Evolutionary conservation across 2,329 filamentous ascomycete genomes (phyloP), one percentile per base, ranked within the genome.

Genomic region (Monosporascus ibericus): DNA sequence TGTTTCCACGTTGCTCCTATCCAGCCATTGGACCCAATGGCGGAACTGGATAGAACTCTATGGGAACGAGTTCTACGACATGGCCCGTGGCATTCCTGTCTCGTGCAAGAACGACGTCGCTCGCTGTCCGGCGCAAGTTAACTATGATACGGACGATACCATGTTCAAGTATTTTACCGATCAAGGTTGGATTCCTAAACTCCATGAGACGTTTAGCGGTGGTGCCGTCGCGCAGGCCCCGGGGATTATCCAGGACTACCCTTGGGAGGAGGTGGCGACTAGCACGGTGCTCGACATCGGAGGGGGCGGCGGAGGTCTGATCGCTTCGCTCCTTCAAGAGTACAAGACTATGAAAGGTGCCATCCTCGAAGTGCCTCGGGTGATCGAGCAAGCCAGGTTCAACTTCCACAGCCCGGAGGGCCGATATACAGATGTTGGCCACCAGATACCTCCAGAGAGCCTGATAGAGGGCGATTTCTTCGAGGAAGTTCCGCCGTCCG

Each of bases 11-110:
- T 60, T 75, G 4, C 62, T 75, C 2, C 50, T 46, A 0, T 54
- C 56, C 2, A 60, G 68, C 48, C 72, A 76, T 56, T 75, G 72
- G 72, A 74, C 70, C 0, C 70, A 73, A 55, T 76, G 72, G 73
- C 68, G 61, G 20, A 67, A 67, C 53, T 75, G 73, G 74, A 71
- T 72, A 2, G 60, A 67, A 2, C 63, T 75, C 2, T 75, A 75
- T 53, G 72, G 70, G 6, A 71, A 69, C 52, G 58, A 73, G 48
- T 75, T 74, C 59, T 76, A 74, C 59, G 70, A 75, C 53, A 70
- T 73, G 38, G 69, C 71, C 0, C 59, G 66, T 3, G 69, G 71
- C 5, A 71, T 75, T 30, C 73, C 72, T 0, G 57, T 49, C 0
- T 58, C 69, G 1, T 20, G 65, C 17, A 48, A 50, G 3, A 50